Evolutionary conservation across 805 yeast genomes (phyloP).

Genomic region (Kodamaea hsintzibuensis): DNA sequence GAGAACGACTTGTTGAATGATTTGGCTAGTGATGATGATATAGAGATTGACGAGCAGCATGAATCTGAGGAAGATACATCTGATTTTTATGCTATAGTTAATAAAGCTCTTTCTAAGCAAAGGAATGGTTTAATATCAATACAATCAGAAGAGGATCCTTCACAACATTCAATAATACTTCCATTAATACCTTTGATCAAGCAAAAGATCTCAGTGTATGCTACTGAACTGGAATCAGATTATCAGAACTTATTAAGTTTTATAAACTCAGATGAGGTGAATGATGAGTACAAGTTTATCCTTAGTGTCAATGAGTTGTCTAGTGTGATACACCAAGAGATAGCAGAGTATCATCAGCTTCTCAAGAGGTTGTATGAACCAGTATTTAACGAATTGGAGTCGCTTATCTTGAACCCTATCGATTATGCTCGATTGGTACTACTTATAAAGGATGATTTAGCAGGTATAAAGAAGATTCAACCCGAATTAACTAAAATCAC

Average conservation of each 20-base stretch:
- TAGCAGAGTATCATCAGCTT: slow-evolving; percentile 47
- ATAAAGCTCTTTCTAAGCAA: neutral
- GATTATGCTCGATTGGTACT: slow-evolving; percentile 58
- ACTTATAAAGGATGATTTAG: slow-evolving; percentile 51
- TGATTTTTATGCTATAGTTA: neutral
- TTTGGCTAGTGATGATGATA: slow-evolving; percentile 31
- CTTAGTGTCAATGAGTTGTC: slow-evolving; percentile 55
- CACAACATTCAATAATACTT: slow-evolving; percentile 22
- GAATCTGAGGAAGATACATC: slow-evolving; percentile 4
- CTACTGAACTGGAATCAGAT: slow-evolving; percentile 28
- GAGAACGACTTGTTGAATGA: slow-evolving; percentile 46
- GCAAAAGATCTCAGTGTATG: slow-evolving; percentile 19
- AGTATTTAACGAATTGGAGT: slow-evolving; percentile 71
- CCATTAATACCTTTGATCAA: slow-evolving; percentile 26
- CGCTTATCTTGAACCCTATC: slow-evolving; percentile 59
- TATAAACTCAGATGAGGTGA: slow-evolving; percentile 27
- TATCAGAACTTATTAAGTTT: slow-evolving; percentile 32
- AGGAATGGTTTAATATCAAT: neutral
- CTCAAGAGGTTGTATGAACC: slow-evolving; percentile 54
- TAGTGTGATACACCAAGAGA: slow-evolving; percentile 55
- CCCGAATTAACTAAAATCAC: slow-evolving; percentile 43
- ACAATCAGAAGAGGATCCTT: slow-evolving; percentile 17
- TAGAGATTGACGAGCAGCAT: slow-evolving; percentile 7
- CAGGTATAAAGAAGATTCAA: slow-evolving; percentile 29
- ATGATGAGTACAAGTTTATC: slow-evolving; percentile 51